Conservation (phyloP, 148 eudicot species). For the Oxyria digyna region DNA sequence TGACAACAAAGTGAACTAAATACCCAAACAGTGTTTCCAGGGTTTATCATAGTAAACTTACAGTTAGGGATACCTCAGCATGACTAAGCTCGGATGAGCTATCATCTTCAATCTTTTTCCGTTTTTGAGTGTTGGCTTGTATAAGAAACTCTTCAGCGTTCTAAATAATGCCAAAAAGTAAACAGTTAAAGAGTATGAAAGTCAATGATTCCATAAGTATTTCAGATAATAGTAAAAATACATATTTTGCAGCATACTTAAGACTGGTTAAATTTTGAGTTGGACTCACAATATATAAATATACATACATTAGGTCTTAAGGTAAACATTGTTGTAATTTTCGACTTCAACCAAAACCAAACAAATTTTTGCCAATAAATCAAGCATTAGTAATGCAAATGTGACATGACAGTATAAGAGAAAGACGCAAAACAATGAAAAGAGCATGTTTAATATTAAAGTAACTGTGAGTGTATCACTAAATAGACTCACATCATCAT, state of each 20-base stretch:
- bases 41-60: neutral
- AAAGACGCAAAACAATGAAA: neutral
- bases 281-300: no score
- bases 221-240: neutral
- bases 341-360: neutral
- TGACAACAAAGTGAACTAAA: neutral
- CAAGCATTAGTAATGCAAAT: neutral
- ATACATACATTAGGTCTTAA: neutral
- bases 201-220: no score
- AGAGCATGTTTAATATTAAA: neutral
- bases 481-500: constrained; percentile 52
- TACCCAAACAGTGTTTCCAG: neutral
- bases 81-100: constrained; percentile 29
- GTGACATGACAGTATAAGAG: neutral
- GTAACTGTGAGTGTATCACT: neutral
- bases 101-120: constrained; percentile 53
- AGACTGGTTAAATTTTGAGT: neutral
- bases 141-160: constrained; percentile 77
- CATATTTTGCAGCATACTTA: neutral
- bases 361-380: neutral
- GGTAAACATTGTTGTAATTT: neutral
- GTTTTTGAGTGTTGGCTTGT: constrained; percentile 89
- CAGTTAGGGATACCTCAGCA: constrained; percentile 39
- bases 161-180: constrained; percentile 23
- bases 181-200: no score